A percentile compares a stretch with the other conserved stretches of the same genome.
phyloP scores from a whole-genome alignment of 345 rosid species.

The Hibiscus trionum region DNA sequence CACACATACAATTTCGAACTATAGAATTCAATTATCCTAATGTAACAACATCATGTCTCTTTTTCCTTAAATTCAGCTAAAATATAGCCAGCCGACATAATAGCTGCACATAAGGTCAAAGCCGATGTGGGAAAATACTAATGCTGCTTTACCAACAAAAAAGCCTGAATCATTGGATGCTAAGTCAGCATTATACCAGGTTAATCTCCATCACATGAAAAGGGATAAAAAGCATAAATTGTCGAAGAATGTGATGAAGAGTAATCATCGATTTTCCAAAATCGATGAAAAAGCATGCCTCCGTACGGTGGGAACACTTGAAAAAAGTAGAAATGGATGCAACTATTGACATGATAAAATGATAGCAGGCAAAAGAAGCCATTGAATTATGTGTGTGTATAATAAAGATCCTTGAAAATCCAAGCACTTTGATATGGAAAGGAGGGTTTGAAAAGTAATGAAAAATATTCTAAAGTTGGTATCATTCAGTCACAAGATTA shows the following conservation, averaged over 20 bases:
- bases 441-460: slow-evolving; percentile 2
- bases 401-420: slow-evolving; percentile 22
- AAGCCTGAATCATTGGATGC: no score
- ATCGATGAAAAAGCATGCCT: neutral
- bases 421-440: slow-evolving; percentile 15
- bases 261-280: neutral
- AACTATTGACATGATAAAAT: neutral
- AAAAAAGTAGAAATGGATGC: neutral
- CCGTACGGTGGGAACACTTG: no score
- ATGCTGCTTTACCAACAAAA: neutral
- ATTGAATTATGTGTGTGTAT: neutral
- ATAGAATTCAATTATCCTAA: neutral
- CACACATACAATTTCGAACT: neutral
- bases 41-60: neutral
- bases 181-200: neutral
- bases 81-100: neutral
- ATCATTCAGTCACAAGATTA: slow-evolving; percentile 30
- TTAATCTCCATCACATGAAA: neutral
- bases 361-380: neutral
- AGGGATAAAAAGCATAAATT: neutral
- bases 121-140: neutral
- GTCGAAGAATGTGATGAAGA: neutral
- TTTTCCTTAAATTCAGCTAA: neutral
- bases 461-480: slow-evolving; percentile 22
- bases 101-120: neutral